Evolutionary conservation across 2,329 filamentous ascomycete genomes (phyloP), one percentile per base, ranked within the genome.

Genomic region (Akanthomyces lecanii): DNA sequence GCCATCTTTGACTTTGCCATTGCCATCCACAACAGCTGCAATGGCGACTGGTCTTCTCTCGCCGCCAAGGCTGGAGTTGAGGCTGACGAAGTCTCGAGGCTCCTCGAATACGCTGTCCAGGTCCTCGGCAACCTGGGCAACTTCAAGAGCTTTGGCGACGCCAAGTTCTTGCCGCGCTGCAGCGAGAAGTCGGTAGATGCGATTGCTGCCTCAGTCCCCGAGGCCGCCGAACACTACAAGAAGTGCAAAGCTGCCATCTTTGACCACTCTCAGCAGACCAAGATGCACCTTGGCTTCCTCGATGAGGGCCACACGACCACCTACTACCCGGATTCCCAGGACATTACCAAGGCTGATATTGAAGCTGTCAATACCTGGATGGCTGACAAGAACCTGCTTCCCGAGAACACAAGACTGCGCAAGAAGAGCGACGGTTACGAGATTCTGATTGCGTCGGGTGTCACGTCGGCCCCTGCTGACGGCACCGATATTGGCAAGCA

Each of bases 141-240:
- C 75, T 95, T 94, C 78, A 94, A 94, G 78, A 89, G 89, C 68
- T 94, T 93, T 70, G 91, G 91, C 50, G 90, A 95, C 75, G 85
- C 88, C 69, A 95, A 95, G 73, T 93, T 95, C 72, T 83, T 95
- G 63, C 91, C 91, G 2, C 82, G 90, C 68, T 85, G 89, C 70
- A 79, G 82, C 7, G 82, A 87, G 67, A 82, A 84, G 64, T 83
- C 81, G 5, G 82, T 93, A 64, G 82, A 85, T 57, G 83, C 87
- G 65, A 79, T 94, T 40, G 87, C 88, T 51, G 79, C 81, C 18
- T 81, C 83, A 18, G 82, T 82, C 0, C 76, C 84, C 2, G 85
- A 89, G 60, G 85, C 89, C 7, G 79, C 84, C 70, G 80, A 81
- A 65, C 82, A 86, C 68, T 90, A 90, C 73, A 81, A 87, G 67